Evolutionary conservation across 139 green algal genomes (phyloP).

Genomic region (Chlamydomonas incerta): DNA sequence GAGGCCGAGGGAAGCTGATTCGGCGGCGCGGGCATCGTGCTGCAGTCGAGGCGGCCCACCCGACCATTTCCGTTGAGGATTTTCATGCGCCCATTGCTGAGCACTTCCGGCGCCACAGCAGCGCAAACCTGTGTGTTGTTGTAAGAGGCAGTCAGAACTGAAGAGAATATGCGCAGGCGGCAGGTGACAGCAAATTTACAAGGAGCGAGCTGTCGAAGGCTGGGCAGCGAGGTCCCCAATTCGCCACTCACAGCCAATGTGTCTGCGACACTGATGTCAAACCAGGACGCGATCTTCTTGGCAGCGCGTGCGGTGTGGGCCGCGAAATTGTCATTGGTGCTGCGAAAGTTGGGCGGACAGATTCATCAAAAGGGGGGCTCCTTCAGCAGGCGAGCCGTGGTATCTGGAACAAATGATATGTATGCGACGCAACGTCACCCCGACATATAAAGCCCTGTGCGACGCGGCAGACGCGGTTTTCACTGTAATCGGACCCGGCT

Average conservation of each 20-base stretch:
- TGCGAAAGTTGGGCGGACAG: neutral
- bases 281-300: constrained; percentile 18
- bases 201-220: no score
- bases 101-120: neutral
- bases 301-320: neutral
- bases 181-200: no score
- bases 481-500: no score
- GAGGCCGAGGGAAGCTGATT: neutral
- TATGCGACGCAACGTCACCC: no score
- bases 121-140: neutral
- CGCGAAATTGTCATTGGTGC: neutral
- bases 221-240: no score
- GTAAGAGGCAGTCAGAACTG: neutral
- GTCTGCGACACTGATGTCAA: neutral
- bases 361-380: no score
- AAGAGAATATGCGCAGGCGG: neutral
- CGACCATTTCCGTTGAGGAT: neutral
- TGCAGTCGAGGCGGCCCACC: neutral
- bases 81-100: neutral
- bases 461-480: no score
- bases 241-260: constrained; percentile 2
- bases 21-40: neutral
- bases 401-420: no score
- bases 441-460: no score
- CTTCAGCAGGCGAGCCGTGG: no score